These are phyloP conservation scores for Spathaspora girioi DNA, from an alignment of 805 yeast genomes.

Conservation along the genomic window DNA sequence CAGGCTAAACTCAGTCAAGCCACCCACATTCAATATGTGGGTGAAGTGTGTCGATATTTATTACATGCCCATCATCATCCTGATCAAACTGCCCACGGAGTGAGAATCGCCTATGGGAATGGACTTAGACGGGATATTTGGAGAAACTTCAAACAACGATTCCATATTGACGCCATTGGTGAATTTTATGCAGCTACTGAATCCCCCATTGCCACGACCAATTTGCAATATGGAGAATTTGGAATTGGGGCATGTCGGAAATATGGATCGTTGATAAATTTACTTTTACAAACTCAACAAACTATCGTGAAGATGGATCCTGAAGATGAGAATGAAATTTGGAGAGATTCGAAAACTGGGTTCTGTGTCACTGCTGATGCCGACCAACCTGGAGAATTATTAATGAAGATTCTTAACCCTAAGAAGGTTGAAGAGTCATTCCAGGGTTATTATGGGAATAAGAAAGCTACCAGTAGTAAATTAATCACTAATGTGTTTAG, in stretches of 20 bases:
- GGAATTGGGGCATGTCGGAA: slow-evolving; percentile 89
- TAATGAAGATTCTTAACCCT: slow-evolving; percentile 68
- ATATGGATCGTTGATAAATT: slow-evolving; percentile 60
- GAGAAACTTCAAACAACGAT: slow-evolving; percentile 73
- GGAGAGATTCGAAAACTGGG: slow-evolving; percentile 65
- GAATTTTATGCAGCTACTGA: slow-evolving; percentile 95
- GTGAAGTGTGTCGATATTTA: slow-evolving; percentile 89
- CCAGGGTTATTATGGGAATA: slow-evolving; percentile 86
- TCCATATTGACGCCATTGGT: slow-evolving; percentile 71
- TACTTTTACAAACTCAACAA: slow-evolving; percentile 50
- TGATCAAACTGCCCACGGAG: slow-evolving; percentile 58
- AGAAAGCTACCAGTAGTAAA: slow-evolving; percentile 74
- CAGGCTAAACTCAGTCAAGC: slow-evolving; percentile 71
- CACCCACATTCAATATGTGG: slow-evolving; percentile 88
- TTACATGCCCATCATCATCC: slow-evolving; percentile 63
- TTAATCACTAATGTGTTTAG: slow-evolving; percentile 68
- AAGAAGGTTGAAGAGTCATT: slow-evolving; percentile 68
- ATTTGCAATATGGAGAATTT: slow-evolving; percentile 68
- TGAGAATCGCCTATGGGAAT: slow-evolving; percentile 79
- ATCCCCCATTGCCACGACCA: slow-evolving; percentile 83
- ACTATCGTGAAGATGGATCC: slow-evolving; percentile 72
- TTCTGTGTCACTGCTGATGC: slow-evolving; percentile 49
- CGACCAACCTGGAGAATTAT: slow-evolving; percentile 81
- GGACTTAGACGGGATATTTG: slow-evolving; percentile 89
- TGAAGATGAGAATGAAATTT: slow-evolving; percentile 68